A percentile compares a stretch with the other conserved stretches of the same genome.
phyloP scores from a whole-genome alignment of 2,329 filamentous ascomycete genomes.

The Neofusicoccum laricinum region DNA sequence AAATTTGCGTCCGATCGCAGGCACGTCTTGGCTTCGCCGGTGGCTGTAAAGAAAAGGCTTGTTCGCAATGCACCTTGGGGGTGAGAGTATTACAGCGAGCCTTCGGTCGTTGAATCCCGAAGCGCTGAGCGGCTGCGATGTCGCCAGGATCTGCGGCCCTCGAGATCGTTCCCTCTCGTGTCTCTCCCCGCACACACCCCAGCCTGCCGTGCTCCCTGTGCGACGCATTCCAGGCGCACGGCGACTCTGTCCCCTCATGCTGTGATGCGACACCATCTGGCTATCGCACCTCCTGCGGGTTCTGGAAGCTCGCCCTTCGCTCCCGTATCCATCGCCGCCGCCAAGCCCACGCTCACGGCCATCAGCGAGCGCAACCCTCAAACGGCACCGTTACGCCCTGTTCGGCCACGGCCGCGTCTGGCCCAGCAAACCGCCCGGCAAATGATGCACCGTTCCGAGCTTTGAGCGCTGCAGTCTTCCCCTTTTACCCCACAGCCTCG shows the following conservation, averaged over 20 bases:
- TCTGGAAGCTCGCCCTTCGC: neutral
- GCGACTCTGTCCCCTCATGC: neutral
- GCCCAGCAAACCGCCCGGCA: neutral
- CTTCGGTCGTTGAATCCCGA: neutral
- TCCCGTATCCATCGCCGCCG: neutral
- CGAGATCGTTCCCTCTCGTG: neutral
- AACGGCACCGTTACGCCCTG: slow-evolving; percentile 7
- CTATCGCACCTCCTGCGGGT: no score
- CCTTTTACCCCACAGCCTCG: neutral
- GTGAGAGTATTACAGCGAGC: no score
- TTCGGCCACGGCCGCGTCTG: neutral
- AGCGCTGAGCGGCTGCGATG: no score
- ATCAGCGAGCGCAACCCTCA: neutral
- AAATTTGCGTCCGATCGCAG: neutral
- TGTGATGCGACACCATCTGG: neutral
- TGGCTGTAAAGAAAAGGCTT: neutral
- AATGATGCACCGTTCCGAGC: neutral
- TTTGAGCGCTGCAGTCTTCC: neutral
- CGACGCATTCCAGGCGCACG: neutral
- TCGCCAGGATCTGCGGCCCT: neutral
- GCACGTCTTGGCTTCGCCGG: neutral
- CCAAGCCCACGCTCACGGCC: neutral
- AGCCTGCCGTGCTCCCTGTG: neutral
- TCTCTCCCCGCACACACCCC: neutral
- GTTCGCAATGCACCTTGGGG: neutral